Percentiles rank a stretch among this genome's conserved stretches.
Evolutionary conservation across 2,329 filamentous ascomycete species (phyloP).

Genomic region (Botrytis deweyae): DNA sequence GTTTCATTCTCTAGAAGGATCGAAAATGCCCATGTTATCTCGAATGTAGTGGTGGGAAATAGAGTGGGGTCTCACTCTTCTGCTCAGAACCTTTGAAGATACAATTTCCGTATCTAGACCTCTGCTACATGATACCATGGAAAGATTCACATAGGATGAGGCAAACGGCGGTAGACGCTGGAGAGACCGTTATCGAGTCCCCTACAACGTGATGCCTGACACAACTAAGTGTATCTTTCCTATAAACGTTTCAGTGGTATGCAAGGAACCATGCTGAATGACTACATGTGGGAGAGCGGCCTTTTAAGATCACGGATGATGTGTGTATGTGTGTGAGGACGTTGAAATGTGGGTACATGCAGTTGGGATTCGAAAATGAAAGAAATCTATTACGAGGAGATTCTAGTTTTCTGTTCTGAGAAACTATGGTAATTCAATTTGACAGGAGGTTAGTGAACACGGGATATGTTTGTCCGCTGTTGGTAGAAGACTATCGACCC

Average conservation of each 20-base stretch:
- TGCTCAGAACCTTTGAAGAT: not conserved
- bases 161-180: constrained; percentile 1
- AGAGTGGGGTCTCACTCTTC: not conserved
- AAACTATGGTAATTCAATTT: not conserved
- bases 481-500: not conserved
- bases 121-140: not conserved
- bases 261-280: not conserved
- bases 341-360: not conserved
- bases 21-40: not conserved
- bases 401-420: not conserved
- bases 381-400: not conserved
- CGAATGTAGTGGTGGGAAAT: not conserved
- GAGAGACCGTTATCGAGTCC: not conserved
- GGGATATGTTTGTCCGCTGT: not conserved
- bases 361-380: not conserved
- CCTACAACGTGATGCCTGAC: not conserved
- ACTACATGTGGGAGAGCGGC: not conserved
- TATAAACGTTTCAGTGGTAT: constrained; percentile 40
- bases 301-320: not conserved
- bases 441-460: not conserved
- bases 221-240: constrained; percentile 41
- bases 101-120: not conserved
- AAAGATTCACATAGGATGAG: not conserved
- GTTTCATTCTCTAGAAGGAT: no score
- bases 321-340: not conserved